Conservation (phyloP, 1,284 basidiomycete genomes). For the Malassezia sympodialis region DNA sequence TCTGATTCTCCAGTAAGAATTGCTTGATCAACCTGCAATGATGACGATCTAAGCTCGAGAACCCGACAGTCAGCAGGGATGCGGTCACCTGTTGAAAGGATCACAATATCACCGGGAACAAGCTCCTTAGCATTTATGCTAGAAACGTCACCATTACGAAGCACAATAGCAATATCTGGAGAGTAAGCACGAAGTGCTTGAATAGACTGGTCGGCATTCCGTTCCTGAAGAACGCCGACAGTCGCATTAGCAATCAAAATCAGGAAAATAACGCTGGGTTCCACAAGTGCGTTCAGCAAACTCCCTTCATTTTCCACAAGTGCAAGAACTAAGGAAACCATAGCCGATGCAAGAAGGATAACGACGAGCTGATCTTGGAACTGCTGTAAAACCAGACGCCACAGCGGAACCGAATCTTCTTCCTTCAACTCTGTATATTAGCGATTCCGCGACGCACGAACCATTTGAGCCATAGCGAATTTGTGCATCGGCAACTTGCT, state of each 20-base stretch:
- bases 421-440: conserved; percentile 59
- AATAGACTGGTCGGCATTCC: conserved; percentile 46
- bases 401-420: conserved; percentile 75
- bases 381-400: conserved; percentile 88
- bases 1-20: conserved; percentile 46
- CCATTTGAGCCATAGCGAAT: conserved; percentile 32
- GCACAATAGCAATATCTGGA: conserved; percentile 38
- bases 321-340: conserved; percentile 44
- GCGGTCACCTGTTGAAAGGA: conserved; percentile 43
- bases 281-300: conserved; percentile 42
- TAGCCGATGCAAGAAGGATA: conserved; percentile 42
- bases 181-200: conserved; percentile 44
- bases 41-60: conserved; percentile 36
- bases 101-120: conserved; percentile 45
- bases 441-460: background rate
- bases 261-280: conserved; percentile 46
- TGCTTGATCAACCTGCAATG: conserved; percentile 45
- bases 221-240: conserved; percentile 46
- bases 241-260: conserved; percentile 47
- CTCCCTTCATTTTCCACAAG: conserved; percentile 38
- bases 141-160: conserved; percentile 28
- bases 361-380: conserved; percentile 56
- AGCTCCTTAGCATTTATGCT: conserved; percentile 32
- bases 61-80: conserved; percentile 45
- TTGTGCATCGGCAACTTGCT: conserved; percentile 26